These are phyloP conservation scores for Clohesyomyces aquaticus DNA, from an alignment of 495 filamentous ascomycete genomes.

Conservation along the genomic window DNA sequence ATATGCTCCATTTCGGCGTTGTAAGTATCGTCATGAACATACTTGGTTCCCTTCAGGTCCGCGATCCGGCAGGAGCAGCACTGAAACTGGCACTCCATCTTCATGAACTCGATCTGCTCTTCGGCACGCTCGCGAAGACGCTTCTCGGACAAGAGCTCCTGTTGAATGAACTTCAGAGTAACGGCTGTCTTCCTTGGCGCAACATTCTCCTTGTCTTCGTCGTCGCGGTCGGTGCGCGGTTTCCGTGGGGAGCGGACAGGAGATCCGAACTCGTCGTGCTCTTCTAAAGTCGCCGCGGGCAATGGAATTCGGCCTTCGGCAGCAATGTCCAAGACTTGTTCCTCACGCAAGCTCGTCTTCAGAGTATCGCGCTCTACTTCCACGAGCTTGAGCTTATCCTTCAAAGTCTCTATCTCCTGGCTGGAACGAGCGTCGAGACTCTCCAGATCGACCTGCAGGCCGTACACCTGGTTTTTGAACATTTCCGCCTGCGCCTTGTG, in stretches of 20 bases:
- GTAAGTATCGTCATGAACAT: constrained; percentile 54
- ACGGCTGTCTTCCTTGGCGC: constrained; percentile 36
- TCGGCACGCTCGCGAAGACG: constrained; percentile 67
- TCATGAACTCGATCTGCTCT: constrained; percentile 77
- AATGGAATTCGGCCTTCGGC: constrained; percentile 66
- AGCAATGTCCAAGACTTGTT: constrained; percentile 64
- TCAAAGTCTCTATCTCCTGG: constrained; percentile 54
- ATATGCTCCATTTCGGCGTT: constrained; percentile 41
- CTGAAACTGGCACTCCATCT: constrained; percentile 76
- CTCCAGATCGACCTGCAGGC: constrained; percentile 71
- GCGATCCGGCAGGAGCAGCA: constrained; percentile 68
- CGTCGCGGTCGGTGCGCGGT: constrained; percentile 27
- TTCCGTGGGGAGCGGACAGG: constrained; percentile 46
- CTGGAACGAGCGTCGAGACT: constrained; percentile 75
- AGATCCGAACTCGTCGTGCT: constrained; percentile 45
- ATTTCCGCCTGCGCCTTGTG: constrained; percentile 53
- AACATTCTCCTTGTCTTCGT: constrained; percentile 51
- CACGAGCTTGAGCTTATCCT: constrained; percentile 45
- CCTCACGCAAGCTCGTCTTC: constrained; percentile 64
- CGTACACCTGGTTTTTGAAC: constrained; percentile 76
- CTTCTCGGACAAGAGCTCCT: constrained; percentile 68
- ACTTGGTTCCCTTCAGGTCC: constrained; percentile 54
- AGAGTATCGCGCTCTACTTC: constrained; percentile 70
- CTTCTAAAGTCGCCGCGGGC: constrained; percentile 47
- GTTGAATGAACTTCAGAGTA: constrained; percentile 60